Evolutionary conservation across 441 rosid genomes (phyloP).

Genomic region (Pelargonium citronellum): DNA sequence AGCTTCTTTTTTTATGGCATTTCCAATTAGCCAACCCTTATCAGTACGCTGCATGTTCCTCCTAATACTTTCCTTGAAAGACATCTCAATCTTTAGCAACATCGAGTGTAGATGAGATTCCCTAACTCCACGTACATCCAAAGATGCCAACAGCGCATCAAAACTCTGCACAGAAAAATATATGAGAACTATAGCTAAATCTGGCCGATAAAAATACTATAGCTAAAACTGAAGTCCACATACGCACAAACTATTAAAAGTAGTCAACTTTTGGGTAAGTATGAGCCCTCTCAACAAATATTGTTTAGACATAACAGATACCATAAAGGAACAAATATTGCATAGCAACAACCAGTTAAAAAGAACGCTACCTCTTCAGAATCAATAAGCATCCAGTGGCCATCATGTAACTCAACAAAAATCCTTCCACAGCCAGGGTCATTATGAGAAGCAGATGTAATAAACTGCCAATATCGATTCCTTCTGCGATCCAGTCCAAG

Average conservation of each 20-base stretch:
- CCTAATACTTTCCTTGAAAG: constrained; percentile 59
- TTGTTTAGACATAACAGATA: neutral
- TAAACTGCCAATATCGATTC: constrained; percentile 78
- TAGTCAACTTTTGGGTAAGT: neutral
- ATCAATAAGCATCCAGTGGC: constrained; percentile 77
- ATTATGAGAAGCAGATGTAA: constrained; percentile 58
- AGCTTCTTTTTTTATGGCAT: constrained; percentile 33
- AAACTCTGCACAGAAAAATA: constrained; percentile 45
- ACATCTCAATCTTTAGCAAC: constrained; percentile 58
- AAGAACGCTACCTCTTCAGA: constrained; percentile 51
- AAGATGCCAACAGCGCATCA: constrained; percentile 48
- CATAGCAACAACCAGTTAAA: constrained; percentile 8
- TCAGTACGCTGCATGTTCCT: constrained; percentile 31
- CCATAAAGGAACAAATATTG: neutral
- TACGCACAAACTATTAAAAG: neutral
- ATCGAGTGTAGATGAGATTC: constrained; percentile 64
- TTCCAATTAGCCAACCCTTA: constrained; percentile 29
- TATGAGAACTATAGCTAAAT: constrained; percentile 6
- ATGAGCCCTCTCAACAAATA: neutral
- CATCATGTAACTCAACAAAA: constrained; percentile 64
- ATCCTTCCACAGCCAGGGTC: constrained; percentile 86
- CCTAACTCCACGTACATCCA: constrained; percentile 72
- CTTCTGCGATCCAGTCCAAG: constrained; percentile 84
- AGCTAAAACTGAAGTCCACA: constrained; percentile 7
- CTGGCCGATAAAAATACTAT: neutral